Evolutionary conservation across 2,329 filamentous ascomycete species (phyloP).

Genomic region (Verticillium tricorpus): DNA sequence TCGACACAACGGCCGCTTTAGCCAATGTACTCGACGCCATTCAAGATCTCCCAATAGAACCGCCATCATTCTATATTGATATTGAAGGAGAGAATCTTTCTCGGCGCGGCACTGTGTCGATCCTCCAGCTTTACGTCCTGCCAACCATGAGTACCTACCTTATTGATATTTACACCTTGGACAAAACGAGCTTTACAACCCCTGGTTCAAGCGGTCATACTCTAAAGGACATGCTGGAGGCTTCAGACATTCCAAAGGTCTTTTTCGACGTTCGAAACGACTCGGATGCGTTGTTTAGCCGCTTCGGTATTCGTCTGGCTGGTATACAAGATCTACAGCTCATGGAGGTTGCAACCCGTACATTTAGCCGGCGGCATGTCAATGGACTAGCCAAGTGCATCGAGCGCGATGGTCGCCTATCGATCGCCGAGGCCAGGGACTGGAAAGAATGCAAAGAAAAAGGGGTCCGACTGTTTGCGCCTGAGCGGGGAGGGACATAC

Average conservation of each 20-base stretch:
- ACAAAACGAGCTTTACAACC: constrained; percentile 21
- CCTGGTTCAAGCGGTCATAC: constrained; percentile 1
- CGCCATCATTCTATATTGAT: constrained; percentile 35
- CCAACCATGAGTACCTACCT: constrained; percentile 29
- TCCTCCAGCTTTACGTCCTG: constrained; percentile 29
- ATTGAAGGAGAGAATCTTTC: constrained; percentile 41
- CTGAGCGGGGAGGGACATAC: constrained; percentile 36
- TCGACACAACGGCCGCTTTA: too few relatives aligned
- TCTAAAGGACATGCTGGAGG: constrained; percentile 40
- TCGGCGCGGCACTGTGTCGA: constrained; percentile 39
- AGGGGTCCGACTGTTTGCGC: constrained; percentile 32
- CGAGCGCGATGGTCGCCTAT: constrained; percentile 17
- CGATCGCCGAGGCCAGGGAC: constrained; percentile 3
- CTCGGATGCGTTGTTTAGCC: constrained; percentile 47
- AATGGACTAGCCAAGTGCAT: constrained; percentile 24
- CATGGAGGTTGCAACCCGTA: constrained; percentile 42
- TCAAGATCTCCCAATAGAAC: too few relatives aligned
- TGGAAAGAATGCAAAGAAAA: constrained; percentile 26
- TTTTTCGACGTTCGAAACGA: constrained; percentile 57
- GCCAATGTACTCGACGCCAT: too few relatives aligned
- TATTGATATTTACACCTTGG: constrained; percentile 38
- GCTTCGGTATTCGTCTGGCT: constrained; percentile 35
- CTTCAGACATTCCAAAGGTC: constrained; percentile 37
- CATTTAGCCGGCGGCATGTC: constrained; percentile 8
- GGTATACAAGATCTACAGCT: constrained; percentile 51